Conservation (phyloP, 129 eudicot species). For the Ambrosia artemisiifolia region DNA sequence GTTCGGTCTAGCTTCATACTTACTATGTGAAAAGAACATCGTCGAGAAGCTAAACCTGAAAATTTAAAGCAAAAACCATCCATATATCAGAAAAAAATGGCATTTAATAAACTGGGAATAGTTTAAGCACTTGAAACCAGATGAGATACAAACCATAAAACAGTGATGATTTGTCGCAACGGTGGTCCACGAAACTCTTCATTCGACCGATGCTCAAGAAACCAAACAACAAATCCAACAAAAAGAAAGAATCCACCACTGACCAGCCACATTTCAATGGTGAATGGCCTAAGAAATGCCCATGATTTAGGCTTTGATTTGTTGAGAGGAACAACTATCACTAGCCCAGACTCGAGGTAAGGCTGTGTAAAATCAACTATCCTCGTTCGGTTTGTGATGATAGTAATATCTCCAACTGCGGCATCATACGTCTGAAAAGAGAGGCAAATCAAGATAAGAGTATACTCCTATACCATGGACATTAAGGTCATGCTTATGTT, state of each 20-base stretch:
- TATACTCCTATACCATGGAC: neutral
- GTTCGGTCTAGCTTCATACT: constrained; percentile 27
- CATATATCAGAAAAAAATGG: constrained; percentile 4
- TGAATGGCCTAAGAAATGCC: constrained; percentile 81
- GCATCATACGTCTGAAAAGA: constrained; percentile 72
- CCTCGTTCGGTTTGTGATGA: constrained; percentile 69
- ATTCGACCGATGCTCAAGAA: constrained; percentile 75
- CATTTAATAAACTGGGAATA: neutral
- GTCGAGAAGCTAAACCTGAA: constrained; percentile 95
- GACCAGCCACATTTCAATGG: constrained; percentile 75
- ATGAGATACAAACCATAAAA: constrained; percentile 58
- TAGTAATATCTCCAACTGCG: constrained; percentile 82
- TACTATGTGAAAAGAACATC: constrained; percentile 91
- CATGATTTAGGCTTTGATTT: constrained; percentile 51
- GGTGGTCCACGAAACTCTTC: constrained; percentile 81
- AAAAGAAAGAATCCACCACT: constrained; percentile 65
- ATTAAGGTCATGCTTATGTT: neutral
- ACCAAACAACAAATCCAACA: constrained; percentile 79
- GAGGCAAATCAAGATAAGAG: constrained; percentile 4
- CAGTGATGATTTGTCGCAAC: constrained; percentile 57
- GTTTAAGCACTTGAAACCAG: neutral
- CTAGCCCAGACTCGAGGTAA: constrained; percentile 78
- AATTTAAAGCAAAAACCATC: constrained; percentile 6
- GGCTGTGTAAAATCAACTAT: constrained; percentile 84
- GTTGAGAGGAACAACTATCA: constrained; percentile 56